Evolutionary conservation across 1,284 basidiomycete species (phyloP).

Genomic region (Cutaneotrichosporon daszewskae): DNA sequence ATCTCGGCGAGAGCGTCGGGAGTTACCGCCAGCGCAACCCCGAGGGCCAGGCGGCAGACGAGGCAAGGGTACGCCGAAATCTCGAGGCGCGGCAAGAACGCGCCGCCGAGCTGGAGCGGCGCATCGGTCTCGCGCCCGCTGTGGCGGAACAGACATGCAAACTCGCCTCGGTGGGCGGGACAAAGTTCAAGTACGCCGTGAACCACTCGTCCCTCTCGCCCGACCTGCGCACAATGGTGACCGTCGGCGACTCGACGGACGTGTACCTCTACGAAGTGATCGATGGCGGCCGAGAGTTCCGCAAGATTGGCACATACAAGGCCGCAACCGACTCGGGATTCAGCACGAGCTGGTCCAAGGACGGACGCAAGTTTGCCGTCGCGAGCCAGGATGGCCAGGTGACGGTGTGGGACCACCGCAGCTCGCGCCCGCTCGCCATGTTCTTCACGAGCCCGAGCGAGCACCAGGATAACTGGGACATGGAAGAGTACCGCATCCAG

Average conservation of each 20-base stretch:
- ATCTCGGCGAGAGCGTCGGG: slow-evolving; percentile 12
- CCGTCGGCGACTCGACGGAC: slow-evolving; percentile 46
- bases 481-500: slow-evolving; percentile 1
- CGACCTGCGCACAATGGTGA: slow-evolving; percentile 44
- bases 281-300: slow-evolving; percentile 41
- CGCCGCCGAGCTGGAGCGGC: slow-evolving; percentile 6
- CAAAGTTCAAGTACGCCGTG: slow-evolving; percentile 39
- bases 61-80: neutral
- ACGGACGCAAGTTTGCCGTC: slow-evolving; percentile 47
- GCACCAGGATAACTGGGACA: neutral
- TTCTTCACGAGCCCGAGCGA: slow-evolving; percentile 30
- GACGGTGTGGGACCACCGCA: slow-evolving; percentile 48
- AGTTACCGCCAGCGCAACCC: slow-evolving; percentile 15
- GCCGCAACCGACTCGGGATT: slow-evolving; percentile 45
- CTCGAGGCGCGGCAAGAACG: slow-evolving; percentile 1
- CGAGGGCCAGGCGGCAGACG: slow-evolving; percentile 1
- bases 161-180: slow-evolving; percentile 35
- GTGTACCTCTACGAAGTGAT: slow-evolving; percentile 44
- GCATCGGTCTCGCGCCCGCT: neutral
- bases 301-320: slow-evolving; percentile 38
- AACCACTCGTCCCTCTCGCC: slow-evolving; percentile 48
- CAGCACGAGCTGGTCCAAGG: slow-evolving; percentile 45
- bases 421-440: slow-evolving; percentile 41
- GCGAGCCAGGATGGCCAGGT: slow-evolving; percentile 48
- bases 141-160: slow-evolving; percentile 15